Base-by-base conservation (phyloP, 371 early-diverging fungal species). In the Mucor circinelloides region DNA sequence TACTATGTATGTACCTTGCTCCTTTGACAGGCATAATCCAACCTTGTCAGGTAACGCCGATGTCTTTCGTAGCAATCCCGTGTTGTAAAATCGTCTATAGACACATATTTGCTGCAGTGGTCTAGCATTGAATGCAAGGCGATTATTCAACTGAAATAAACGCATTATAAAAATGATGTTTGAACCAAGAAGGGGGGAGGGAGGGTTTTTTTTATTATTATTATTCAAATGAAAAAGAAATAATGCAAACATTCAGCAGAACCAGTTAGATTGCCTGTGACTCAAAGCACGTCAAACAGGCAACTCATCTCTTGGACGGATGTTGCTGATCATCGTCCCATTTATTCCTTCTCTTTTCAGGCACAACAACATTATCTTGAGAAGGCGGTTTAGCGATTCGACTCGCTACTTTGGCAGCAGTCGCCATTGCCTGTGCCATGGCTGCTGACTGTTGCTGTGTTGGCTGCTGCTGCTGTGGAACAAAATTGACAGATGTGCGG, bases 401-500 rank as follows among this genome's bases (percentile, higher is more conserved):
- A 64, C 72, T 79, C 0, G 79, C 78, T 23, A 82, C 74, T 59
- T 72, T 82, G 2, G 75, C 76, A 12, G 79, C 82, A 23, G 71
- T 76, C 2, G 79, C 82, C 77, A 79, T 78, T 0, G 79, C 82
- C 7, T 77, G 72, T 13, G 75, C 77, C 74, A 82, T 68, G 0
- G 70, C 74, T 17, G 71, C 54, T n/a, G 71, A 69, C 27, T 73
- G 73, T 15, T 73, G 60, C 32, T 69, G 69, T 19, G 64, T 55
- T 21, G 64, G 31, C 17, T 60, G 64, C 4, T 56, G 48, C n/a
- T 36, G 34, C 17, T 52, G 57, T 15, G 69, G 56, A 1, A 77
- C 76, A 69, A 80, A 80, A 12, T 69, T 60, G 17, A 78, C 58
- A 28, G 69, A 73, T 0, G 69, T 66, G 30, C 77, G 66, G 32